Conservation (phyloP, 2,329 filamentous ascomycete genomes). For the Diaporthe capsici region DNA sequence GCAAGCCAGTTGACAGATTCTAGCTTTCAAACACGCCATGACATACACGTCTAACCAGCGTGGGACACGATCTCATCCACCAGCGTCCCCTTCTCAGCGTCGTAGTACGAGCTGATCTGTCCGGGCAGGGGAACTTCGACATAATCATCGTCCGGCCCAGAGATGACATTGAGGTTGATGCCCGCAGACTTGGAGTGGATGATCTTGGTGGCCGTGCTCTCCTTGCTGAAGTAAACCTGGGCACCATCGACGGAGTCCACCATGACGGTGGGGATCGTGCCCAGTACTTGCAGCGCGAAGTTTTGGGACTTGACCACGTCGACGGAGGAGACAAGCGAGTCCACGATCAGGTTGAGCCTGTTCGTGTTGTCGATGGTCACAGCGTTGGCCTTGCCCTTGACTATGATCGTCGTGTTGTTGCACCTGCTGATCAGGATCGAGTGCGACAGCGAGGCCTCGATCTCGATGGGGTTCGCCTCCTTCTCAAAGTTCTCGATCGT, state of each 20-base stretch:
- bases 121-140: slow-evolving; percentile 89
- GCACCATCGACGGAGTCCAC: slow-evolving; percentile 95
- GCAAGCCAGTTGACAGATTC: not conserved
- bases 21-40: not conserved
- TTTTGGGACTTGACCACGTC: slow-evolving; percentile 97
- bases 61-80: slow-evolving; percentile 97
- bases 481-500: slow-evolving; percentile 95
- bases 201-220: slow-evolving; percentile 83
- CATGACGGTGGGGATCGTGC: slow-evolving; percentile 86
- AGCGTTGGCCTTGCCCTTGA: slow-evolving; percentile 96
- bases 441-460: slow-evolving; percentile 86
- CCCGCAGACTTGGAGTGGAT: slow-evolving; percentile 90
- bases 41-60: slow-evolving; percentile 71
- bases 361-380: slow-evolving; percentile 93
- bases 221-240: slow-evolving; percentile 86
- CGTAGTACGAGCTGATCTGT: slow-evolving; percentile 85
- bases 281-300: slow-evolving; percentile 93
- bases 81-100: slow-evolving; percentile 78
- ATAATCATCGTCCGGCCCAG: slow-evolving; percentile 82
- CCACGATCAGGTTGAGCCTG: slow-evolving; percentile 87
- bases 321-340: slow-evolving; percentile 89
- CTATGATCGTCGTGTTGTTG: slow-evolving; percentile 89
- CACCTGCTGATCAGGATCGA: slow-evolving; percentile 94
- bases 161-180: slow-evolving; percentile 88
- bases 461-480: slow-evolving; percentile 78